Percentiles rank a stretch among this genome's conserved stretches.
These are phyloP conservation scores for Penstemon eatonii DNA, from an alignment of 257 asterid species.

Conservation along the genomic window DNA sequence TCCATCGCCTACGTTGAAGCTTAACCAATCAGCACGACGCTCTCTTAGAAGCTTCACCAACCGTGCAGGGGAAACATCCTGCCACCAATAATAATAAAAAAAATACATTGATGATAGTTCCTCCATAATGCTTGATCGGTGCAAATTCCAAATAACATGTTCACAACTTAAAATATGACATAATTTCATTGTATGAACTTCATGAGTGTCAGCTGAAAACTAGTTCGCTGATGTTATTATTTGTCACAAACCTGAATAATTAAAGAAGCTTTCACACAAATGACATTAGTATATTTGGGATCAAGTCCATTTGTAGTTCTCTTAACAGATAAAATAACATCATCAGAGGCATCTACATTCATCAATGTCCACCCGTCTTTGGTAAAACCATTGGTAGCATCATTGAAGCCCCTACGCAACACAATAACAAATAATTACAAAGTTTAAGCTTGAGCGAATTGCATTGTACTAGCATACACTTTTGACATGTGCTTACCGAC, in stretches of 20 bases:
- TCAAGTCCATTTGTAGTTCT: conserved; percentile 25
- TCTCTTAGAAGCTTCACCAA: conserved; percentile 45
- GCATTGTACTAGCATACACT: no score
- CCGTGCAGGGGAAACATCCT: conserved; percentile 44
- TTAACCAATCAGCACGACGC: conserved; percentile 44
- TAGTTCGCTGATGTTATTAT: no score
- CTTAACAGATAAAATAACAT: conserved; percentile 32
- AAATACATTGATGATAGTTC: no score
- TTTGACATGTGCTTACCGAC: conserved; percentile 17
- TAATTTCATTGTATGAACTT: no score
- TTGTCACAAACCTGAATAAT: conserved; percentile 43
- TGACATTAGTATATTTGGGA: conserved; percentile 32
- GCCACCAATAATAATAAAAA: conserved; percentile 25
- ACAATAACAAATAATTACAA: conserved; percentile 15
- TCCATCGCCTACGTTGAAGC: conserved; percentile 35
- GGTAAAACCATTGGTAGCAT: conserved; percentile 42
- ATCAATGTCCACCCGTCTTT: conserved; percentile 56
- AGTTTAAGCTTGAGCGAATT: background rate
- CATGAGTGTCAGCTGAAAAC: no score
- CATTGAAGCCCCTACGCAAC: conserved; percentile 45
- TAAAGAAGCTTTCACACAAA: conserved; percentile 45
- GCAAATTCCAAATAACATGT: no score
- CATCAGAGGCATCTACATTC: conserved; percentile 32
- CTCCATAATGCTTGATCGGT: no score
- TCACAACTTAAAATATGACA: no score